Base-by-base conservation (phyloP, 208 protist genomes). In the Acanthamoeba royreba region DNA sequence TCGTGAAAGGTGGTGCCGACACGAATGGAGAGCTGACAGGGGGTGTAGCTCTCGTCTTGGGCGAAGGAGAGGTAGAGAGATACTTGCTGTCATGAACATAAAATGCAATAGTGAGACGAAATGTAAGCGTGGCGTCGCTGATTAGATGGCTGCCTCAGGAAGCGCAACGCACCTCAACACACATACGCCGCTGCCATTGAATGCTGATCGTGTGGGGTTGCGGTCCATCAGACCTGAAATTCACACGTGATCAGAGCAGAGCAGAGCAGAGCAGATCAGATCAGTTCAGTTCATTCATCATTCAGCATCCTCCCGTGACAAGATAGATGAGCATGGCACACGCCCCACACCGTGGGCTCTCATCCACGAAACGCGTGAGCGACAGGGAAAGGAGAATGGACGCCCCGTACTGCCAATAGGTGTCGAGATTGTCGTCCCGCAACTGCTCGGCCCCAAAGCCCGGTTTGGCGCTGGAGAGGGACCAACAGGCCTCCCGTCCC, bases 321-420 rank as follows among this genome's bases (percentile, higher is more conserved):
- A n/a, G n/a, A n/a, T n/a, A n/a, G n/a, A n/a, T n/a, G n/a, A n/a
- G n/a, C n/a, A n/a, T n/a, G n/a, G n/a, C n/a, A n/a, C n/a, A n/a
- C n/a, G n/a, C n/a, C n/a, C n/a, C n/a, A n/a, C n/a, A n/a, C n/a
- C n/a, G n/a, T n/a, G n/a, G n/a, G n/a, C n/a, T n/a, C n/a, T n/a
- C n/a, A n/a, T n/a, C n/a, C n/a, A n/a, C n/a, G n/a, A n/a, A n/a
- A n/a, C n/a, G n/a, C n/a, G n/a, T n/a, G n/a, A n/a, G n/a, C n/a
- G n/a, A n/a, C n/a, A n/a, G n/a, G n/a, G n/a, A n/a, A n/a, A n/a
- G n/a, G n/a, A n/a, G n/a, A n/a, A n/a, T n/a, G n/a, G n/a, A n/a
- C n/a, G n/a, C n/a, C n/a, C n/a, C n/a, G n/a, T n/a, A 97, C 96
- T 98, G 97, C 97, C 97, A 98, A 93, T 96, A 98, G 9, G 97